Evolutionary conservation across 2,329 filamentous ascomycete genomes (phyloP), one percentile per base, ranked within the genome.

Genomic region (Tolypocladium ovalisporum): DNA sequence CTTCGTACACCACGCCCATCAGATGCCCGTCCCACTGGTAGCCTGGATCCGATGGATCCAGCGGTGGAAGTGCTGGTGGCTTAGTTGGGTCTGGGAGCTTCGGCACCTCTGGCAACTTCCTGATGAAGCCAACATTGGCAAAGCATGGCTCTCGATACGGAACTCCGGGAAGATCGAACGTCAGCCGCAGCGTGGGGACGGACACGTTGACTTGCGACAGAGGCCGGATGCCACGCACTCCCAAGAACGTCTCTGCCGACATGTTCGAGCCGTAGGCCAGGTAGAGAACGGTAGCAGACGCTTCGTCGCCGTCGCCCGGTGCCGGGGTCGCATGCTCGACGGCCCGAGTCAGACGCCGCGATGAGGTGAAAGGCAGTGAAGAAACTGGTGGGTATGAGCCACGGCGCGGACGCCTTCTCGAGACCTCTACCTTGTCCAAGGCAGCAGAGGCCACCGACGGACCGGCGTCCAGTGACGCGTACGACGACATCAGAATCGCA

Each of bases 251-350:
- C 69, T 90, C 76, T 17, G 86, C 83, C 60, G 81, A 84, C 60
- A 97, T 82, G 70, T 97, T 97, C 55, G 91, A 96, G 63, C 93
- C 94, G 69, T 97, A 97, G 13, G 92, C 93, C 27, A 93, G 82
- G 70, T 93, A 93, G 55, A 92, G 80, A 32, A 91, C 78, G 1
- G 87, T 88, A 17, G 64, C 63, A 8, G 63, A 54, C n/a, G 58
- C 56, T 44, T 63, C 56, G 36, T 63, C 54, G 49, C 67, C 56
- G 36, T 63, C 54, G 49, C 67, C 59, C 49, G 64, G 54, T 51
- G 63, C 57, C 37, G 66, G 24, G 60, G 64, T 17, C 49, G 62
- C 54, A 54, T 65, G 62, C 42, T 67, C 64, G 29, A 67, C 60
- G n/a, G 67, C 68, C 47, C 66, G 62, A 17, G 64, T 65, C 7